Evolutionary conservation across 495 filamentous ascomycete species (phyloP), one percentile per base, ranked within the genome.

Genomic region (Melanomma pulvis-pyrius): DNA sequence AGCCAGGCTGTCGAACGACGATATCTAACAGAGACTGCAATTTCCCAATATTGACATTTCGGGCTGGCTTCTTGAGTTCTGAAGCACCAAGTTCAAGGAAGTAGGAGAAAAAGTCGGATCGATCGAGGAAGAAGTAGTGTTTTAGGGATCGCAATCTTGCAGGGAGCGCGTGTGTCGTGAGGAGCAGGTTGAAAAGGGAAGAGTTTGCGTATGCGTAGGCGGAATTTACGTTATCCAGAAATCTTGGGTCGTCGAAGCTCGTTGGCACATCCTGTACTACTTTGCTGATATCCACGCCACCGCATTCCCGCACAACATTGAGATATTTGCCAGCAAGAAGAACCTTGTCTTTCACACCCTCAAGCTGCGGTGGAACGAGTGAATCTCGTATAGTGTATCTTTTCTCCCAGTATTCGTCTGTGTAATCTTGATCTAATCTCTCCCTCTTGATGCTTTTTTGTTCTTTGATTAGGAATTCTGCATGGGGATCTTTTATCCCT

Each of bases 381-480:
- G 90, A 84, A 47, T 96, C 90, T 46, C 94, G 86, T 63, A 98
- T 91, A 13, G 92, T 97, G 71, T 98, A 98, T 60, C 94, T 83
- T 75, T 96, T 92, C 73, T 98, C 94, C 94, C 94, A 98, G 76
- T 98, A 98, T 69, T 98, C 94, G 72, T 98, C 94, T 0, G 93
- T 98, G 70, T 97, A 98, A 77, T 98, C 94, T 71, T 96, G 87
- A 73, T 97, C 92, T 12, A 98, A 79, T 70, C 89, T 84, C 71
- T 97, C 96, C 21, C 94, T 85, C 58, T 88, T 88, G 70, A 98
- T 98, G 71, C 92, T 94, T 77, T 93, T 93, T 74, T 96, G 92
- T 75, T 98, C 94, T 68, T 92, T 96, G 66, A 98, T 87, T 39
- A 98, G 78, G 72, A 98, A 98, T 74, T 98, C 94, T 13, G 84